Conservation (phyloP, 106 monocot genomes). For the Acanthochlamys bracteata region DNA sequence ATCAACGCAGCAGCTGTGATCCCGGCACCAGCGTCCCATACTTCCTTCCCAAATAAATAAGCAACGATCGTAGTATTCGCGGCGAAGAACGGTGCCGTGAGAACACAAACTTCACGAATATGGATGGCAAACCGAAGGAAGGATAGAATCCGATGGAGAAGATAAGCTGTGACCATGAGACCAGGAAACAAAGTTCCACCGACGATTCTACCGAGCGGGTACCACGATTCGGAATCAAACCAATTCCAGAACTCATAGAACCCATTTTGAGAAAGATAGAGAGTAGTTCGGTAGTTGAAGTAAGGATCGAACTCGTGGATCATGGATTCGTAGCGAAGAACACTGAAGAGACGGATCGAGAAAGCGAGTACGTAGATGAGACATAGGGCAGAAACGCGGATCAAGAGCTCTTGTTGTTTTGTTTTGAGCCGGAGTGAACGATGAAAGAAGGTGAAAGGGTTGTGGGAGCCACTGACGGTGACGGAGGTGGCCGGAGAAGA, state of each 20-base stretch:
- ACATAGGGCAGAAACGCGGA: conserved; percentile 51
- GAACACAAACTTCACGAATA: conserved; percentile 78
- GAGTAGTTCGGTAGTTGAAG: conserved; percentile 83
- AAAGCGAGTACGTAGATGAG: conserved; percentile 79
- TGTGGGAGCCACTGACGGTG: no score
- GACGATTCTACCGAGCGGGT: conserved; percentile 72
- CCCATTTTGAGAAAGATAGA: conserved; percentile 48
- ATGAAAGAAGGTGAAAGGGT: conserved; percentile 1
- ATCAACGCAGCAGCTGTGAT: conserved; percentile 63
- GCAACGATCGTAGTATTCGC: conserved; percentile 68
- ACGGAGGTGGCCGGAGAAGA: no score
- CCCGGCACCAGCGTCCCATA: conserved; percentile 65
- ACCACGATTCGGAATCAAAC: conserved; percentile 80
- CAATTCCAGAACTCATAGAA: conserved; percentile 83
- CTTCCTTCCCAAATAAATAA: conserved; percentile 68
- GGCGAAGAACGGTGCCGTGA: conserved; percentile 77
- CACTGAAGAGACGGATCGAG: conserved; percentile 59
- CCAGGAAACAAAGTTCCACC: conserved; percentile 74
- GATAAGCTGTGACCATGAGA: conserved; percentile 68
- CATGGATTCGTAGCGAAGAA: conserved; percentile 78
- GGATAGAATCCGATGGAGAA: conserved; percentile 37
- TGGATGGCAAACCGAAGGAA: conserved; percentile 54
- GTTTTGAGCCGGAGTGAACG: conserved; percentile 36
- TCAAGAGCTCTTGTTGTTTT: conserved; percentile 77
- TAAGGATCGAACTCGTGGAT: conserved; percentile 89